Base-by-base conservation (phyloP, 1,284 basidiomycete genomes). In the Pseudozyma hubeiensis region DNA sequence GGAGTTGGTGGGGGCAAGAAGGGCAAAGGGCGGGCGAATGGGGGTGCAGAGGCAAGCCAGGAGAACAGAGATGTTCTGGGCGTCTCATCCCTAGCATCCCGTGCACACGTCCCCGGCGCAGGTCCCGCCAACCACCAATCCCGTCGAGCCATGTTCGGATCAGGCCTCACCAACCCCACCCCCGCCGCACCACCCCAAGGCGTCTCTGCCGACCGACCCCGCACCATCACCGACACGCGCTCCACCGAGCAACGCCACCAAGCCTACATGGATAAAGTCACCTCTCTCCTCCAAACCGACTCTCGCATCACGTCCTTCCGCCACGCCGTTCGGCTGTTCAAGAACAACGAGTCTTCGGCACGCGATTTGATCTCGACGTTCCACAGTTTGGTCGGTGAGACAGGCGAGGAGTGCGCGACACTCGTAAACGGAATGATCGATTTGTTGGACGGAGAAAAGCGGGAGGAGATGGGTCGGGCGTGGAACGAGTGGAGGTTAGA, bases 401-500 rank as follows among this genome's bases (percentile, higher is more conserved):
- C 75, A 48, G 64, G 74, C 37, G 64, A 24, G 24, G 24, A 67
- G 11, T 61, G 68, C n/a, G 65, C 72, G 0, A 90, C 90, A 57
- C 88, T 97, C 39, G 87, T 96, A 45, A 91, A 91, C 63, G 88
- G 90, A 7, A 87, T 96, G 17, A 90, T 70, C 37, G 79, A 75
- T 29, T 64, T 83, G 11, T 34, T 81, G 30, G 71, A 77, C 14
- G 92, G 90, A 53, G 93, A 95, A 19, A 95, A 97, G 88, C 90
- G 91, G 67, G 86, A 87, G 29, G 90, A 90, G 46, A 81, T 98
- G 0, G 85, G 93, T 39, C 81, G 87, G 2, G 91, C 92, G 0
- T 92, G 96, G 91, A 92, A 92, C 65, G 89, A 89, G 0, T 93
- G 95, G 84, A 90, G 91, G 58, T 87, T 92, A 43, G 92, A 96